These are phyloP conservation scores for Aspergillus bertholletiae DNA, from an alignment of 495 filamentous ascomycete genomes.

Conservation along the genomic window DNA sequence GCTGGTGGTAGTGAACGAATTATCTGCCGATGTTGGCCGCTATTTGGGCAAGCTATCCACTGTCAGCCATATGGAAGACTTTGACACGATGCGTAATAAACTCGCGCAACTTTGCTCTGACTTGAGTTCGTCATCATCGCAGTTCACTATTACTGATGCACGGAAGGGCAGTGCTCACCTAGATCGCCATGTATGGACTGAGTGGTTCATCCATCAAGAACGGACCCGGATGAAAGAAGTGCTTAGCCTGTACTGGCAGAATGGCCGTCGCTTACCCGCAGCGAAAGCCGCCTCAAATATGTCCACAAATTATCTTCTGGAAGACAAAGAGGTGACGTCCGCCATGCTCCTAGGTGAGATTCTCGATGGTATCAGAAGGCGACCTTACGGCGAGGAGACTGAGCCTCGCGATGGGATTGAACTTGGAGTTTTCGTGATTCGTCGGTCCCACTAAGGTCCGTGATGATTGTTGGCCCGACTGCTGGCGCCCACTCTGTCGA, in stretches of 20 bases:
- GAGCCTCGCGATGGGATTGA: slow-evolving; percentile 52
- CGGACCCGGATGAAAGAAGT: slow-evolving; percentile 59
- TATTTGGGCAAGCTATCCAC: slow-evolving; percentile 57
- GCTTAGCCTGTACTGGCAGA: slow-evolving; percentile 56
- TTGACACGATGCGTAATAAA: slow-evolving; percentile 49
- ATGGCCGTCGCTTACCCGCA: slow-evolving; percentile 40
- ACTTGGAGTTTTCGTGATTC: slow-evolving; percentile 61
- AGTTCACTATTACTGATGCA: slow-evolving; percentile 50
- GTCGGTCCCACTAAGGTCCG: slow-evolving; percentile 36
- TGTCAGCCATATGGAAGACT: slow-evolving; percentile 56
- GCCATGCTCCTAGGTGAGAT: slow-evolving; percentile 60
- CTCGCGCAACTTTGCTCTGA: slow-evolving; percentile 45
- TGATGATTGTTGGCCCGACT: background rate
- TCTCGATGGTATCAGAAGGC: slow-evolving; percentile 55
- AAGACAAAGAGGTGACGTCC: slow-evolving; percentile 45
- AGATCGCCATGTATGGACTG: slow-evolving; percentile 57
- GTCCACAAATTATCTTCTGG: slow-evolving; percentile 29
- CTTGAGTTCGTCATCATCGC: slow-evolving; percentile 39
- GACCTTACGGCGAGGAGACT: slow-evolving; percentile 41
- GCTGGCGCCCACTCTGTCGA: background rate
- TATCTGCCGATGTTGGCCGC: slow-evolving; percentile 57
- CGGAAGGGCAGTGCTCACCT: slow-evolving; percentile 50
- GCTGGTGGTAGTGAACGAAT: slow-evolving; percentile 58
- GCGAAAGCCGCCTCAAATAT: slow-evolving; percentile 29
- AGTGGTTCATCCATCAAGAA: slow-evolving; percentile 74